Base-by-base conservation (phyloP, 1,139 yeast genomes). In the Kurtzmaniella quercitrusa region DNA sequence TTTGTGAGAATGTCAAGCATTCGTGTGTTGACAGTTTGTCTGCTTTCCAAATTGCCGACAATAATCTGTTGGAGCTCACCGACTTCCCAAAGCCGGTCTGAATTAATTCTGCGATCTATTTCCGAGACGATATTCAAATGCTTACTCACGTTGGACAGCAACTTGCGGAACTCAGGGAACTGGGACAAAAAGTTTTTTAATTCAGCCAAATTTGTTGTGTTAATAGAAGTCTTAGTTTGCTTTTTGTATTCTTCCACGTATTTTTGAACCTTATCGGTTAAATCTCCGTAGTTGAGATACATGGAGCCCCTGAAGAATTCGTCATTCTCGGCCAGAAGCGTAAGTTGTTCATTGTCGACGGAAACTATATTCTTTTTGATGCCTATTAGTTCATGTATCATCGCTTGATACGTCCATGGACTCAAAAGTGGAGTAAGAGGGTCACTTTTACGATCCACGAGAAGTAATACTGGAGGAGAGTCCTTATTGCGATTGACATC, bases 341-440 rank as follows among this genome's bases (percentile, higher is more conserved):
- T 50, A 22, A 66, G 51, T 43, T 63, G 66, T 42, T 65, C 70
- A 3, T 11, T 43, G 11, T 38, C 66, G 42, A 91, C 61, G 49
- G 81, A 83, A 2, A 88, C 96, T 4, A 93, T 76, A 53, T 93
- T 93, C 57, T 88, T 84, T 17, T 72, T 68, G 45, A 93, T 86
- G 1, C 93, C 95, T 34, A 93, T 69, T 30, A 88, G 74, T 58
- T 94, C 98, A 60, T 93, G 96, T 15, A 93, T 88, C 98, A 94
- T 93, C 2, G 97, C 88, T 58, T 93, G 98, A 62, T 89, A 93
- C 0, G 98, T 91, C 99, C 99, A 93, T 2, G 98, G 98, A 34
- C 84, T 79, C 39, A 93, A 65, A 38, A 93, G 68, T 1, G 99
- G 98, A 0, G 99, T 93, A 23, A 91, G 72, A 1, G 98, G 97